phyloP scores from a whole-genome alignment of 2,329 filamentous ascomycete genomes.

The Chalara sp. region DNA sequence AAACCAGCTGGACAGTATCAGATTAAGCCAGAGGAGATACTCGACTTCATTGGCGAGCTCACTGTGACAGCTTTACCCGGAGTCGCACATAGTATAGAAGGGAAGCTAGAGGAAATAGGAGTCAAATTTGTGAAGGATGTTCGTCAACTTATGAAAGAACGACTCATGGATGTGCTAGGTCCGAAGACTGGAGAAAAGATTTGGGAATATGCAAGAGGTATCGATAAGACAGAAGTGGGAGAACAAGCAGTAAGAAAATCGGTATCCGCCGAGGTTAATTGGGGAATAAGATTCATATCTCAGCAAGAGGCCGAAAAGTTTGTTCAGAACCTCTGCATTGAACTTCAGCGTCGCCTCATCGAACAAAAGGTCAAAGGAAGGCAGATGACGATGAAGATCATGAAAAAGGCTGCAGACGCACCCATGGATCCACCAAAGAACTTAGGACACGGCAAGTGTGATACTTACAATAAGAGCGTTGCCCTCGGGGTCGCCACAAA shows the following conservation, averaged over 20 bases:
- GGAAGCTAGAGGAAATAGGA: constrained; percentile 82
- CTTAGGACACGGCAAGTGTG: constrained; percentile 90
- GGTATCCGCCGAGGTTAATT: constrained; percentile 94
- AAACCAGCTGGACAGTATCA: constrained; percentile 94
- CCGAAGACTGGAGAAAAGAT: constrained; percentile 90
- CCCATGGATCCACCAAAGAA: constrained; percentile 90
- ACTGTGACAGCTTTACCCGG: constrained; percentile 79
- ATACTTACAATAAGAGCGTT: constrained; percentile 85
- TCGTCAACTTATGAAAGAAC: constrained; percentile 68
- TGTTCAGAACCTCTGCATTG: constrained; percentile 73
- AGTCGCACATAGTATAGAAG: constrained; percentile 83
- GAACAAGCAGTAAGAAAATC: constrained; percentile 84
- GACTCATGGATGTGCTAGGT: constrained; percentile 65
- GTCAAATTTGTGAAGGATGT: constrained; percentile 80
- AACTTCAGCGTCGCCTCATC: constrained; percentile 72
- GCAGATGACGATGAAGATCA: constrained; percentile 89
- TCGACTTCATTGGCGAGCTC: constrained; percentile 70
- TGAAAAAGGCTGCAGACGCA: constrained; percentile 79
- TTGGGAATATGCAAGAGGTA: constrained; percentile 83
- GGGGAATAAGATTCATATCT: constrained; percentile 91
- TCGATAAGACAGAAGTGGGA: constrained; percentile 80
- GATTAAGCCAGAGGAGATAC: constrained; percentile 71
- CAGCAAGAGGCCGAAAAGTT: constrained; percentile 94
- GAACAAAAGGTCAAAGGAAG: constrained; percentile 82
- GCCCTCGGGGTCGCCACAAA: constrained; percentile 81